phyloP scores from a whole-genome alignment of 129 eudicot genomes.

The Ambrosia artemisiifolia region DNA sequence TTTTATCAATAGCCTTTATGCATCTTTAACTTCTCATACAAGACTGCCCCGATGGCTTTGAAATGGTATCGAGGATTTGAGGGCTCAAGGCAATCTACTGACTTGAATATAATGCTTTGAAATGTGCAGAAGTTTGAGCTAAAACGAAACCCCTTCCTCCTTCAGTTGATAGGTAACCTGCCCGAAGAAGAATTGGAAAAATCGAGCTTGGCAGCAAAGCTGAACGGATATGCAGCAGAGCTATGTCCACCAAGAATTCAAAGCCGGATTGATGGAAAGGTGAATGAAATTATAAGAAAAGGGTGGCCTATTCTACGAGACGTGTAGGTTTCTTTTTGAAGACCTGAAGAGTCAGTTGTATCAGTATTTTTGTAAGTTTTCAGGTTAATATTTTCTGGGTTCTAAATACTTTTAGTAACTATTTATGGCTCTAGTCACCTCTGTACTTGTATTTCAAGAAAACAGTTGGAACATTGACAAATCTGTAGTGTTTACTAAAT shows the following conservation, averaged over 20 bases:
- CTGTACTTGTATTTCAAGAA: constrained; percentile 3
- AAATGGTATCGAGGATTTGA: neutral
- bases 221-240: constrained; percentile 92
- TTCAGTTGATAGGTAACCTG: constrained; percentile 87
- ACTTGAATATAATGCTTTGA: neutral
- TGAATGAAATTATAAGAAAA: constrained; percentile 65
- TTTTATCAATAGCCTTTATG: too few species aligned
- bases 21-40: neutral
- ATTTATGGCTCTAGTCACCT: constrained; percentile 8
- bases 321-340: constrained; percentile 33
- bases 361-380: neutral
- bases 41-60: neutral
- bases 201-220: constrained; percentile 72
- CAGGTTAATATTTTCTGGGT: constrained; percentile 15
- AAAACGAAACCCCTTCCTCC: constrained; percentile 75
- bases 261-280: constrained; percentile 66
- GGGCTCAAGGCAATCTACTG: neutral
- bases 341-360: constrained; percentile 3
- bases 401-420: constrained; percentile 3
- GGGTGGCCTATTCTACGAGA: constrained; percentile 88
- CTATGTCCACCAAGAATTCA: constrained; percentile 75
- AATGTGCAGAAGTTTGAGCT: constrained; percentile 86
- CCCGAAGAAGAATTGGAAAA: constrained; percentile 81
- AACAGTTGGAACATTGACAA: neutral
- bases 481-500: neutral